Evolutionary conservation across 2,329 filamentous ascomycete species (phyloP).

Genomic region (Sporothrix schenckii): DNA sequence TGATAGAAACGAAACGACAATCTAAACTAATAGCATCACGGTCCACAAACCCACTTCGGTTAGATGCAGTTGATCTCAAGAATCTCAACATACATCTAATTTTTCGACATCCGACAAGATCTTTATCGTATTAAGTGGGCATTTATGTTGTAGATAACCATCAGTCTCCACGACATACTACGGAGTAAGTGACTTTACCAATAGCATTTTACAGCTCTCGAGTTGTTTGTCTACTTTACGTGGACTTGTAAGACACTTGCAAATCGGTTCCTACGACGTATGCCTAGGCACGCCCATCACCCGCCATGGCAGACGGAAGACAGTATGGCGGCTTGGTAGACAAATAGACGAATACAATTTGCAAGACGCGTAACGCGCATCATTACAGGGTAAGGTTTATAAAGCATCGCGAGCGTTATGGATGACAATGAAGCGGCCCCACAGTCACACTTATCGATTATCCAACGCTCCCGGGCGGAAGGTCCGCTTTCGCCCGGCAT

Average conservation of each 20-base stretch:
- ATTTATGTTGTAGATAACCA: too few relatives aligned
- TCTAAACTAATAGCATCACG: neutral
- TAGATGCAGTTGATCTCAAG: neutral
- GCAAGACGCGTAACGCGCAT: neutral
- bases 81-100: neutral
- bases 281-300: too few relatives aligned
- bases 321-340: too few relatives aligned
- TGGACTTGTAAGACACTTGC: too few relatives aligned
- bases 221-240: too few relatives aligned
- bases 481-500: constrained; percentile 24
- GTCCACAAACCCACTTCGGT: neutral
- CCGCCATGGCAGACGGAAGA: neutral
- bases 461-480: constrained; percentile 7
- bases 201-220: too few relatives aligned
- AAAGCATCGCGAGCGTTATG: neutral
- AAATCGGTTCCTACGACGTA: too few relatives aligned
- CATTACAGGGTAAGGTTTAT: constrained; percentile 1
- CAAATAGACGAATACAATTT: neutral
- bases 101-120: neutral
- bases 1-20: neutral
- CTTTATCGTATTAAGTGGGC: too few relatives aligned
- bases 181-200: too few relatives aligned
- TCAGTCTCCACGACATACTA: too few relatives aligned
- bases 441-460: constrained; percentile 23
- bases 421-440: neutral